Evolutionary conservation across 2,329 filamentous ascomycete species (phyloP).

Genomic region (Ceratocystis ficicola): DNA sequence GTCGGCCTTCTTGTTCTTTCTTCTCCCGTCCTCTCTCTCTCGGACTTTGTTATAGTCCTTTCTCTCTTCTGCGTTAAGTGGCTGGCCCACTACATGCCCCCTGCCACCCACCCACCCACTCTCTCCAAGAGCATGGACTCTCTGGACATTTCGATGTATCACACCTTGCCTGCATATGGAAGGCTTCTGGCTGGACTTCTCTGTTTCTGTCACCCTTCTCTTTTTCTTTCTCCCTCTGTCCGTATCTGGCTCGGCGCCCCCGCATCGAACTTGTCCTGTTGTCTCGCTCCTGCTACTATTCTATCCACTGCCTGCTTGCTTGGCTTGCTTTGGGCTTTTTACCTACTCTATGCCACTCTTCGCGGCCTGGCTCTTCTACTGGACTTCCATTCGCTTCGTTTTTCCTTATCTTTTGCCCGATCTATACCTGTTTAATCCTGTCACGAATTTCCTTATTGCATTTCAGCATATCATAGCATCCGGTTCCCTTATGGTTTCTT

Average conservation of each 20-base stretch:
- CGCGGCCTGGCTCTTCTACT: constrained; percentile 1
- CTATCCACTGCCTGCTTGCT: not conserved
- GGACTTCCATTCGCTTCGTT: constrained; percentile 10
- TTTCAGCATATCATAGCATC: constrained; percentile 13
- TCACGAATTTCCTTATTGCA: constrained; percentile 5
- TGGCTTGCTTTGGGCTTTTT: not conserved
- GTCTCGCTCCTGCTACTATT: not conserved
- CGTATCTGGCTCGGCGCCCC: not conserved
- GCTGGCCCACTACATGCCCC: constrained; percentile 8
- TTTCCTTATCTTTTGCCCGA: constrained; percentile 1
- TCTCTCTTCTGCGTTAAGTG: not conserved
- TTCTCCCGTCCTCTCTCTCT: not conserved
- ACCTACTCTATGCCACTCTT: not conserved
- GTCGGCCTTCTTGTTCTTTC: not conserved
- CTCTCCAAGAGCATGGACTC: not conserved
- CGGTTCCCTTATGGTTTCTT: not conserved
- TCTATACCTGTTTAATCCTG: constrained; percentile 14
- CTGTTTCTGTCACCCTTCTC: not conserved
- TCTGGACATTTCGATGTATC: not conserved
- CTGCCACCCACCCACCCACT: not conserved
- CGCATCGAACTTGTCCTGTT: not conserved
- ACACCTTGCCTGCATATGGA: not conserved
- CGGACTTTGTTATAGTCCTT: not conserved
- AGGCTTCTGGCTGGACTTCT: not conserved
- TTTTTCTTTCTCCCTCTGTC: not conserved